Evolutionary conservation across 1,284 basidiomycete genomes (phyloP), one percentile per base, ranked within the genome.

Genomic region (Wolfiporia cocos): DNA sequence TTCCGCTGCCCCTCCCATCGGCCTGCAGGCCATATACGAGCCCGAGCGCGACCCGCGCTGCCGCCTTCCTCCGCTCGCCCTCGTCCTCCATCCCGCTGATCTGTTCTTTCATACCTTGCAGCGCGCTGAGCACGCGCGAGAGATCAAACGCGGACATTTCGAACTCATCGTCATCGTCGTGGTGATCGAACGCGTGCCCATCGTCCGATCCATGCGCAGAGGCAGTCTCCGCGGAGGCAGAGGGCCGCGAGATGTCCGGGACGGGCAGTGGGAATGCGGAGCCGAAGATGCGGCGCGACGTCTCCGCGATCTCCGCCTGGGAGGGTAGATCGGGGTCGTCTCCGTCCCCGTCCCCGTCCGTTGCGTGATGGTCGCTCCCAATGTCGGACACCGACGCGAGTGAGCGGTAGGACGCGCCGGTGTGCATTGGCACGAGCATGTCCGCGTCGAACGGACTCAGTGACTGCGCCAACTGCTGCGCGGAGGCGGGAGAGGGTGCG

Each of bases 101-200:
- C 61, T 89, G 82, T 31, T 74, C 74, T 54, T 84, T 84, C 72
- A 88, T 76, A 30, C 71, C 74, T 53, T 84, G 76, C 26, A 89
- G 65, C 2, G 75, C 70, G 31, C 68, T 67, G n/a, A 87, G 54
- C 26, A 88, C 74, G 35, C 68, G 64, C 24, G 74, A 70, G 32
- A 89, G 59, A 59, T 89, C 84, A 55, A 87, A 84, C 19, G 68
- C 58, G 26, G 55, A 51, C 23, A 55, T 42, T 42, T 56, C 54
- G 42, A 56, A 56, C 11, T 55, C 58, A 15, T 62, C 60, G 30
- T 57, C 55, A 31, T 54, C 57, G 17, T 51, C 49, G 23, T 57
- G 54, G 15, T 53, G 53, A 22, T 49, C 51, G 43, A 53, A 41
- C 26, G 46, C 44, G 41, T 43, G 26, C 2, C 41, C 38, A 2